A percentile compares a stretch with the other conserved stretches of the same genome.
phyloP scores from a whole-genome alignment of 208 protist genomes.

The Trypanosomatidae sp. region DNA sequence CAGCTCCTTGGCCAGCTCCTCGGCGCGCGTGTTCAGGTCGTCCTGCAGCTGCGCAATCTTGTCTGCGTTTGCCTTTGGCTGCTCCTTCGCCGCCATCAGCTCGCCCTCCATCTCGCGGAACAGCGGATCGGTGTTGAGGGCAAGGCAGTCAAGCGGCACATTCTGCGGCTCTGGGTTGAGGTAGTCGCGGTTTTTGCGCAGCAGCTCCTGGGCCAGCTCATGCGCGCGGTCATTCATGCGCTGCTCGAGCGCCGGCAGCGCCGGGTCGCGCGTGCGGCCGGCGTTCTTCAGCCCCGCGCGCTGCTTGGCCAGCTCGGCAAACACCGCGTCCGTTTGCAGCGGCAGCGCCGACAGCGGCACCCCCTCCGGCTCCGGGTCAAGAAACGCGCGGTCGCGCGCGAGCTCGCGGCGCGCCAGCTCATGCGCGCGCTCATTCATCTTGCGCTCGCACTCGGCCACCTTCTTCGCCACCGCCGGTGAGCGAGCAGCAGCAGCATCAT shows the following conservation, averaged over 20 bases:
- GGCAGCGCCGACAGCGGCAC: constrained; percentile 50
- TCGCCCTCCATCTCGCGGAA: constrained; percentile 70
- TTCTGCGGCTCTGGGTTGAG: constrained; percentile 47
- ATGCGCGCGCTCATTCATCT: constrained; percentile 50
- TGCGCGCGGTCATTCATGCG: constrained; percentile 71
- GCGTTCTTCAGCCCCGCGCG: constrained; percentile 47
- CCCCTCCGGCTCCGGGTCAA: constrained; percentile 70
- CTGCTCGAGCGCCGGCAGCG: constrained; percentile 37
- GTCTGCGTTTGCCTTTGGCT: constrained; percentile 28
- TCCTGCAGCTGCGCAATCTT: constrained; percentile 46
- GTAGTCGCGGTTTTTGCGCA: constrained; percentile 58
- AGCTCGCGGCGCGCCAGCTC: constrained; percentile 43
- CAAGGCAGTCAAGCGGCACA: constrained; percentile 41
- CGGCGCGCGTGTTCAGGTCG: constrained; percentile 45
- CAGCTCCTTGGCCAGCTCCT: constrained; percentile 47
- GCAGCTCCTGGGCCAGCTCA: constrained; percentile 31
- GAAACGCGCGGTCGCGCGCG: constrained; percentile 41
- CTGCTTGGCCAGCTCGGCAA: constrained; percentile 54
- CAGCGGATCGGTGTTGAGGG: constrained; percentile 50
- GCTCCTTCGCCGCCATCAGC: constrained; percentile 40
- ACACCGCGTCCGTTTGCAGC: constrained; percentile 37
- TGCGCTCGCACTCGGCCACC: constrained; percentile 16
- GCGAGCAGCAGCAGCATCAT: constrained; percentile 43
- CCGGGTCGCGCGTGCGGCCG: constrained; percentile 16
- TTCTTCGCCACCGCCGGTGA: constrained; percentile 37